Evolutionary conservation across 345 rosid genomes (phyloP), one percentile per base, ranked within the genome.

Genomic region (Trapa bicornis): DNA sequence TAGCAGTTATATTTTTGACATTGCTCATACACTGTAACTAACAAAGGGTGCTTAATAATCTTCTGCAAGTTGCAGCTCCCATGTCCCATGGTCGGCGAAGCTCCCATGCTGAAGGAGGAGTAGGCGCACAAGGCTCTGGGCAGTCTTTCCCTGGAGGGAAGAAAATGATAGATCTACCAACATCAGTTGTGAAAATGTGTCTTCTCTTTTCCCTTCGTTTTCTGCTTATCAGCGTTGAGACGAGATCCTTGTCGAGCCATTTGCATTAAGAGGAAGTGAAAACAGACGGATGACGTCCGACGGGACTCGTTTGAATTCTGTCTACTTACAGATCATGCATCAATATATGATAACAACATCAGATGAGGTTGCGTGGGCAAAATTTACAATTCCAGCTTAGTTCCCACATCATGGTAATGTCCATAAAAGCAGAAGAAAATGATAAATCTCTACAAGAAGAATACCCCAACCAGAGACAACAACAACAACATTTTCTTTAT

Each of bases 61-160:
- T 68, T 35, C 47, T 64, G 16, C 43, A 32, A 58, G 74, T 56
- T 72, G 76, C 85, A 85, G 89, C 76, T 80, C 60, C 82, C 89
- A 16, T 37, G 70, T 62, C 70, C 75, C 29, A 22, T 22, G 6
- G 65, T 52, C 0, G 72, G 64, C 17, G 86, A 82, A 48, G 61
- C 79, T 70, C 70, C 76, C 64, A 79, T 80, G 82, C 73, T 85
- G 41, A 53, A 78, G 38, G 79, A 86, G 0, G 83, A 80, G 73
- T 85, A 80, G 79, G 61, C 64, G 36, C 67, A 45, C 13, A 10
- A 17, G 4, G 61, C 36, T 6, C 8, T 0, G 6, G 63, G 37
- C 63, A 33, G 9, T 58, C 63, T 58, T 35, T 58, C 16, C 38
- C 15, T 9, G 37, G 2, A 41, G 43, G 37, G 43, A 41, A 8